Evolutionary conservation across 441 rosid genomes (phyloP).

Genomic region (Corymbia calophylla): DNA sequence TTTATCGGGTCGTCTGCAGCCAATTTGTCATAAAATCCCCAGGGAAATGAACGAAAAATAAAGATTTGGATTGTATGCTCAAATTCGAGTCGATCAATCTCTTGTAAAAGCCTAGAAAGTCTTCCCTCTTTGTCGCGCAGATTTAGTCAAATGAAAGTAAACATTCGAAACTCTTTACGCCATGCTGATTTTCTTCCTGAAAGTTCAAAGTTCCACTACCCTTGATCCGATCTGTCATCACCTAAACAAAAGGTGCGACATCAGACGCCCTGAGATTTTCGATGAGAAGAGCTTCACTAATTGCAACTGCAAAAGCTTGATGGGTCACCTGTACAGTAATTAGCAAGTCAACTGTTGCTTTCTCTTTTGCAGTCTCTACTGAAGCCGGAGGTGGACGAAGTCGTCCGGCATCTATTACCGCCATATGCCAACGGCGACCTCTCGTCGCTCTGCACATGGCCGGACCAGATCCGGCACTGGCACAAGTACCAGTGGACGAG

Average conservation of each 20-base stretch:
- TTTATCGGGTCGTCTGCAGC: not conserved
- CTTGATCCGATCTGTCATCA: not conserved
- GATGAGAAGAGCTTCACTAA: not conserved
- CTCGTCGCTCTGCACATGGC: constrained; percentile 79
- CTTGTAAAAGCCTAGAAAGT: not conserved
- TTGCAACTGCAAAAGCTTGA: not conserved
- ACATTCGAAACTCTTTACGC: not conserved
- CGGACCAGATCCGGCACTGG: constrained; percentile 96
- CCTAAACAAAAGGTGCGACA: not conserved
- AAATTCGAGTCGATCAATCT: not conserved
- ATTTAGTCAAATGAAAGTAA: not conserved
- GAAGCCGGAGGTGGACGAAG: constrained; percentile 67
- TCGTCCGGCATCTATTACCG: constrained; percentile 62
- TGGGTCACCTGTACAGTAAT: not conserved
- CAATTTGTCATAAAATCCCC: not conserved
- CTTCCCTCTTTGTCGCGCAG: not conserved
- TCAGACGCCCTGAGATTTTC: not conserved
- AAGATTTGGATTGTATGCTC: not conserved
- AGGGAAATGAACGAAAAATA: not conserved
- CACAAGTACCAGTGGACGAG: constrained; percentile 87
- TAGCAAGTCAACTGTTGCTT: not conserved
- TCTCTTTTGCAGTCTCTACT: constrained; percentile 41
- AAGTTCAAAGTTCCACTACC: not conserved
- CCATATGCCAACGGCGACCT: constrained; percentile 57
- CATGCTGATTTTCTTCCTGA: not conserved